Evolutionary conservation across 2,329 filamentous ascomycete species (phyloP).

Genomic region (Cladophialophora bantiana): DNA sequence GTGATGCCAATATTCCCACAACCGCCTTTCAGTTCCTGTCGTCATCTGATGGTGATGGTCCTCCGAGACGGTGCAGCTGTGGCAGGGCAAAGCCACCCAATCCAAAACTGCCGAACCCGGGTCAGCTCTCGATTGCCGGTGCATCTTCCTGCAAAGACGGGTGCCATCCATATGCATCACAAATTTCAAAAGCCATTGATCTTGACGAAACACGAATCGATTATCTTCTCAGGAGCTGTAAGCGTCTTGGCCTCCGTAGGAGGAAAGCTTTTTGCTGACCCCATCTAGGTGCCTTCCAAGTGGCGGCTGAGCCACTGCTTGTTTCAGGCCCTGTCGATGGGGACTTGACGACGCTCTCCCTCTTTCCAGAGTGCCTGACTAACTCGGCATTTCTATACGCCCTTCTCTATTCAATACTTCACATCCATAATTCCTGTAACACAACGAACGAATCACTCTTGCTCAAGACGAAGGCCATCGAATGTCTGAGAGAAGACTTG

Average conservation of each 20-base stretch:
- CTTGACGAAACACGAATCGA: conserved; percentile 18
- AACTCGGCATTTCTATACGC: conserved; percentile 25
- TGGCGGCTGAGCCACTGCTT: conserved; percentile 21
- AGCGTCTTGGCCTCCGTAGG: background rate
- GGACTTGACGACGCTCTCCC: conserved; percentile 17
- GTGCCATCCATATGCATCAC: conserved; percentile 11
- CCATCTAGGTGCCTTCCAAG: conserved; percentile 19
- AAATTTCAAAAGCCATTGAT: conserved; percentile 15
- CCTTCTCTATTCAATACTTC: conserved; percentile 25
- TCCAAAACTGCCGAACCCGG: background rate
- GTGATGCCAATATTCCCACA: conserved; percentile 4
- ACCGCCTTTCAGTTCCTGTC: conserved; percentile 17
- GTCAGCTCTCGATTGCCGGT: background rate
- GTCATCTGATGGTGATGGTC: background rate
- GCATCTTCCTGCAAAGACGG: background rate
- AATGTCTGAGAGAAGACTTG: conserved; percentile 21
- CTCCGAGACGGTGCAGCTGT: conserved; percentile 4
- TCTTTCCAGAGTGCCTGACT: conserved; percentile 22
- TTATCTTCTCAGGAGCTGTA: conserved; percentile 23
- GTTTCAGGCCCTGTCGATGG: background rate
- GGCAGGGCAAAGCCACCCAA: background rate
- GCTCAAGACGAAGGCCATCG: conserved; percentile 25
- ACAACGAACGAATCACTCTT: conserved; percentile 18
- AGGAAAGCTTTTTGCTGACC: background rate
- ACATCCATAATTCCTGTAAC: conserved; percentile 13